phyloP scores from a whole-genome alignment of 768 basidiomycete species.

The Mycena alexandri region DNA sequence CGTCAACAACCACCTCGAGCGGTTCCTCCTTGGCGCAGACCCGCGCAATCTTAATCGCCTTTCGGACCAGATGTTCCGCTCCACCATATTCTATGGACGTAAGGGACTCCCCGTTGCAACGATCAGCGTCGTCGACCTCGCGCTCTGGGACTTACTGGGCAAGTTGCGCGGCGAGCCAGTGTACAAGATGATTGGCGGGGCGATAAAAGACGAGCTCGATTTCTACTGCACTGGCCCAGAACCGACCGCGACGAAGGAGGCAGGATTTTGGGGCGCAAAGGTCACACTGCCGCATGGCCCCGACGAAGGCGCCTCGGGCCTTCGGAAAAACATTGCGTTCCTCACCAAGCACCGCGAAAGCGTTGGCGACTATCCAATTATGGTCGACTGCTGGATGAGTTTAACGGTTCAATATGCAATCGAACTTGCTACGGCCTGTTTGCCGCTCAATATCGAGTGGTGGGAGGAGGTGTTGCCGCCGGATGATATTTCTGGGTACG shows the following conservation, averaged over 20 bases:
- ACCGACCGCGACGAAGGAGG: constrained; percentile 42
- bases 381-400: constrained; percentile 48
- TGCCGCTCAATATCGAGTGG: constrained; percentile 47
- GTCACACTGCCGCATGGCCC: constrained; percentile 48
- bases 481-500: constrained; percentile 46
- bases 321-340: constrained; percentile 48
- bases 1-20: constrained; percentile 45
- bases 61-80: constrained; percentile 48
- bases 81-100: constrained; percentile 48
- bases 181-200: constrained; percentile 50
- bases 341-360: constrained; percentile 44
- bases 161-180: constrained; percentile 48
- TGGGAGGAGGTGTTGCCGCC: constrained; percentile 50
- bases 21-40: constrained; percentile 48
- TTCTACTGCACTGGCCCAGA: constrained; percentile 47
- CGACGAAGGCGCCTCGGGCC: constrained; percentile 42
- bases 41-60: constrained; percentile 47
- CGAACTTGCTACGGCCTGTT: constrained; percentile 47
- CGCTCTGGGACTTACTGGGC: constrained; percentile 48
- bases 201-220: constrained; percentile 44
- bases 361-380: constrained; percentile 47
- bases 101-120: constrained; percentile 48
- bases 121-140: constrained; percentile 48
- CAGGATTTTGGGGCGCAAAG: constrained; percentile 49
- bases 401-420: constrained; percentile 48